Conservation (phyloP, 2,329 filamentous ascomycete species). For the Penicillium sp. region DNA sequence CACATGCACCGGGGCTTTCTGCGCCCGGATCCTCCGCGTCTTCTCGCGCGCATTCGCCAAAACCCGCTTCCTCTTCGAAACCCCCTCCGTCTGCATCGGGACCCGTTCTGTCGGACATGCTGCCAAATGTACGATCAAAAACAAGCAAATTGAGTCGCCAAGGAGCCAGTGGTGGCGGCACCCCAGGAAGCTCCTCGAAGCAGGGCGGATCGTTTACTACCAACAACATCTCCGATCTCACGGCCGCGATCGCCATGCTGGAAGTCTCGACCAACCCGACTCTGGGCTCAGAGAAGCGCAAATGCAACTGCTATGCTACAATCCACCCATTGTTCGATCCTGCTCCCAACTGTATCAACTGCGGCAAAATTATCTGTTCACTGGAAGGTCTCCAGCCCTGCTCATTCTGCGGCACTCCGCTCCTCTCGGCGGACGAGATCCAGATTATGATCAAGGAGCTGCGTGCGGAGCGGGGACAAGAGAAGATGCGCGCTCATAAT, state of each 20-base stretch:
- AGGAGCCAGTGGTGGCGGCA: constrained; percentile 57
- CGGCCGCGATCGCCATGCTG: constrained; percentile 80
- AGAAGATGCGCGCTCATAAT: constrained; percentile 82
- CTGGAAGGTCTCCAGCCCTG: constrained; percentile 93
- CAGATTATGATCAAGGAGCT: constrained; percentile 84
- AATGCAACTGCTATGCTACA: constrained; percentile 84
- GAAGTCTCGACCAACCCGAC: constrained; percentile 91
- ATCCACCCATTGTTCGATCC: constrained; percentile 87
- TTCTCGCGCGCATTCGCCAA: constrained; percentile 47
- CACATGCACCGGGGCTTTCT: constrained; percentile 44
- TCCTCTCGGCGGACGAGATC: constrained; percentile 73
- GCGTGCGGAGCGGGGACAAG: constrained; percentile 79
- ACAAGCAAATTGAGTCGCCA: constrained; percentile 70
- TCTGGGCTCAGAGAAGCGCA: constrained; percentile 63
- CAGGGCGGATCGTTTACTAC: constrained; percentile 37
- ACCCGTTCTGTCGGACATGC: constrained; percentile 76
- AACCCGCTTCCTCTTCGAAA: constrained; percentile 41
- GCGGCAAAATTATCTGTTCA: constrained; percentile 92
- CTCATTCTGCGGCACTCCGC: constrained; percentile 78
- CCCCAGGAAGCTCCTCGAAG: constrained; percentile 68
- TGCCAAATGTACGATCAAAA: constrained; percentile 62
- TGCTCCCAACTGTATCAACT: constrained; percentile 87
- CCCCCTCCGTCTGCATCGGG: constrained; percentile 70
- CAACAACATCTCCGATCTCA: constrained; percentile 58
- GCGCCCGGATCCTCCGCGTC: constrained; percentile 47